Conservation (phyloP, 2,329 filamentous ascomycete genomes). For the Aureobasidium sp. region DNA sequence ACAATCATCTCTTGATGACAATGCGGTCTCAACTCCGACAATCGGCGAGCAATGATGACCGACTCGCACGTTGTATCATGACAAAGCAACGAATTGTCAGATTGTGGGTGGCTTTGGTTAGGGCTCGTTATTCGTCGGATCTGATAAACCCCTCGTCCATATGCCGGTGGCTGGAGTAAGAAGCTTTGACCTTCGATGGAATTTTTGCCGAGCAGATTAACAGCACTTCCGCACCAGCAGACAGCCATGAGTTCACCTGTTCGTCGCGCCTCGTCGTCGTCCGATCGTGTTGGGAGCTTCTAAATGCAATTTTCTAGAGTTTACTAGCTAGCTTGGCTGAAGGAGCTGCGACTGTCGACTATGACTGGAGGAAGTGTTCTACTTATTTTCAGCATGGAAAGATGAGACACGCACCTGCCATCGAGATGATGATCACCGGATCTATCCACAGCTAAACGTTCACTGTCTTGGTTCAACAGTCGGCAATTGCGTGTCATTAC, state of each 20-base stretch:
- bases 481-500: neutral
- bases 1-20: too few relatives aligned
- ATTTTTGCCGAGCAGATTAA: neutral
- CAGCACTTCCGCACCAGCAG: neutral
- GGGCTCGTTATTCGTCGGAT: neutral
- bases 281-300: too few relatives aligned
- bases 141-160: neutral
- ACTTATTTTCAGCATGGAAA: neutral
- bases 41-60: neutral
- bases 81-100: neutral
- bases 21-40: neutral
- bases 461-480: neutral
- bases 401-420: neutral
- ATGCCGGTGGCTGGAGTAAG: neutral
- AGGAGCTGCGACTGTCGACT: neutral
- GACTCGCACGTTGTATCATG: neutral
- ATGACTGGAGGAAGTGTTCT: neutral
- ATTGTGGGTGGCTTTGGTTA: neutral
- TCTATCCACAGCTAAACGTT: slow-evolving; percentile 3
- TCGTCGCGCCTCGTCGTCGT: too few relatives aligned
- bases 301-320: neutral
- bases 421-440: slow-evolving; percentile 10
- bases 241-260: too few relatives aligned
- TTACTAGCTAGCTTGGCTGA: neutral
- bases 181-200: neutral